Percentiles rank a stretch among this genome's conserved stretches.
phyloP scores from a whole-genome alignment of 2,329 filamentous ascomycete genomes.

The Phyllosticta paracitricarpa region DNA sequence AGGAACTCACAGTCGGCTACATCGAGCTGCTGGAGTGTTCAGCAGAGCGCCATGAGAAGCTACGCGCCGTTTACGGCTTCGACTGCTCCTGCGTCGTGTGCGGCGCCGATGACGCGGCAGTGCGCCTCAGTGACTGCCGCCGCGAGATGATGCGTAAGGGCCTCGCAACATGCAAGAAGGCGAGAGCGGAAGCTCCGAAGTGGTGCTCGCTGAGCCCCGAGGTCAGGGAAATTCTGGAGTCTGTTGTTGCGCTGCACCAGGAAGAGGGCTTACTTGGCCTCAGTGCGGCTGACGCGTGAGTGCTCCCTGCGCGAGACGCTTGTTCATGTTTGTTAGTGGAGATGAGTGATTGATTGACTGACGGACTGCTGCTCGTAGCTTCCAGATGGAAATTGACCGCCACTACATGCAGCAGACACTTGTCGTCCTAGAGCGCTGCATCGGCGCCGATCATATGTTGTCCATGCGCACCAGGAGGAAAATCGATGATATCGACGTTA shows the following conservation, averaged over 20 bases:
- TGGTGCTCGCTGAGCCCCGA: background rate
- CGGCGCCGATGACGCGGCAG: constrained; percentile 14
- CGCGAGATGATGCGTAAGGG: background rate
- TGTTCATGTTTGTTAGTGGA: no score
- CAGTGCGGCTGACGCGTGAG: no score
- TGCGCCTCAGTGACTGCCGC: background rate
- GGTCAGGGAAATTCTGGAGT: background rate
- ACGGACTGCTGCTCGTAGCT: background rate
- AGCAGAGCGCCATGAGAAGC: constrained; percentile 22
- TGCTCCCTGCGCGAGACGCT: no score
- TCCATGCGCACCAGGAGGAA: no score
- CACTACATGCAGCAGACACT: background rate
- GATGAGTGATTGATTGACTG: no score
- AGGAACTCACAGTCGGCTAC: constrained; percentile 31
- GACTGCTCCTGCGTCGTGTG: constrained; percentile 30
- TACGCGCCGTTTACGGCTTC: constrained; percentile 24
- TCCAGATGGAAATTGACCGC: background rate
- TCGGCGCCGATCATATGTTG: background rate
- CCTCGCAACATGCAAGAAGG: no score
- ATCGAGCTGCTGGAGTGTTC: constrained; percentile 25
- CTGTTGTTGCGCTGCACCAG: no score
- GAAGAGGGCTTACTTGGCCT: no score
- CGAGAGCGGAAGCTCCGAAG: background rate
- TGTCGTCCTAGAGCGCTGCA: background rate
- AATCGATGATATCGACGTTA: no score